Evolutionary conservation across 148 eudicot species (phyloP).

Genomic region (Fagopyrum tataricum): DNA sequence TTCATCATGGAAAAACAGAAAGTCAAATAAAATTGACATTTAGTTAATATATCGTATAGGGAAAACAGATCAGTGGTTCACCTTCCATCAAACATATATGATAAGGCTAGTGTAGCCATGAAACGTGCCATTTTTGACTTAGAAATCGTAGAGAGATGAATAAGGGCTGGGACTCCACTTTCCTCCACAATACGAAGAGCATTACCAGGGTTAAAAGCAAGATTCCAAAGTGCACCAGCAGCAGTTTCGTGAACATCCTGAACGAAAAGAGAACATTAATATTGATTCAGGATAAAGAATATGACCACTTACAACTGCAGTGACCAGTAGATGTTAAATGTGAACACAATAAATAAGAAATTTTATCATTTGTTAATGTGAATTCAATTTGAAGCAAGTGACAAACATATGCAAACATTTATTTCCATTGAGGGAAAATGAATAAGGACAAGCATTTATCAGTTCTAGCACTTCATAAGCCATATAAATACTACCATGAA

Average conservation of each 20-base stretch:
- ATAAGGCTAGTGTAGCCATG: slow-evolving; percentile 93
- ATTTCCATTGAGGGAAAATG: not conserved
- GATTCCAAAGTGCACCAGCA: slow-evolving; percentile 99
- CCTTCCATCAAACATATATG: slow-evolving; percentile 99
- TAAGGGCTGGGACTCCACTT: slow-evolving; percentile 86
- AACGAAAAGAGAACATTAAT: slow-evolving; percentile 1
- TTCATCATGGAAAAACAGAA: not conserved
- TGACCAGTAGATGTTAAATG: not conserved
- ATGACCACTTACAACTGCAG: not conserved
- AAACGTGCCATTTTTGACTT: slow-evolving; percentile 95
- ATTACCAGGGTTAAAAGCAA: slow-evolving; percentile 86
- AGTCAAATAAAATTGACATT: not conserved
- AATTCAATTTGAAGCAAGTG: not conserved
- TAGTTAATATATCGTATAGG: not conserved
- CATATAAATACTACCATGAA: not conserved
- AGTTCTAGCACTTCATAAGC: not conserved
- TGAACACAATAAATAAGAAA: not conserved
- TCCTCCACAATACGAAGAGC: slow-evolving; percentile 91
- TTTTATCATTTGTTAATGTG: not conserved
- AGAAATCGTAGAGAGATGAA: slow-evolving; percentile 77
- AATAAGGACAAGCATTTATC: not conserved
- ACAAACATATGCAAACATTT: not conserved
- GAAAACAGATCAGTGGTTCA: slow-evolving; percentile 16
- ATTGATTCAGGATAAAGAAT: not conserved
- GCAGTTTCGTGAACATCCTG: slow-evolving; percentile 99